phyloP scores from a whole-genome alignment of 164 flowering plant species.

The Nymphaea thermarum region DNA sequence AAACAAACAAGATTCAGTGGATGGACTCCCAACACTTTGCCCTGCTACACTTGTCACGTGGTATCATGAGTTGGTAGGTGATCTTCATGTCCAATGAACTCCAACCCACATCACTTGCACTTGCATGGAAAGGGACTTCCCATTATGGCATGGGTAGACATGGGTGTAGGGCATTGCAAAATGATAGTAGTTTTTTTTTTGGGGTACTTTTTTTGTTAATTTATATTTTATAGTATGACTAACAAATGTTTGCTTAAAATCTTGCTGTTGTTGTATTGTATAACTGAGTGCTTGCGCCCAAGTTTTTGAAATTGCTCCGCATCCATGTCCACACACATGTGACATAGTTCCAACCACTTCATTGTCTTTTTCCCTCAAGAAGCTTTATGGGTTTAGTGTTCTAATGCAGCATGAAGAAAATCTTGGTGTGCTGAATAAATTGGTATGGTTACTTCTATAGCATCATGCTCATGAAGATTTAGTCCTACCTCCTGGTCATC shows the following conservation, averaged over 20 bases:
- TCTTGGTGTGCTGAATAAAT: slow-evolving; percentile 36
- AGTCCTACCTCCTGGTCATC: not conserved
- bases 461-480: not conserved
- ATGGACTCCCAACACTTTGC: slow-evolving; percentile 48
- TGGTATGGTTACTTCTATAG: slow-evolving; percentile 33
- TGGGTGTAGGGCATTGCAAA: no score
- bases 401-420: slow-evolving; percentile 71
- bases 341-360: not conserved
- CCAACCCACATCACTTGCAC: no score
- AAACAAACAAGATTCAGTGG: slow-evolving; percentile 22
- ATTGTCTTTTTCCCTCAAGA: not conserved
- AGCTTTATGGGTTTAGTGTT: slow-evolving; percentile 1
- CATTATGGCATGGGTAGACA: no score
- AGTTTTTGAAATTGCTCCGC: no score
- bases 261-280: not conserved
- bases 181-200: not conserved
- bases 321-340: no score
- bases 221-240: not conserved
- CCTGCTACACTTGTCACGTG: slow-evolving; percentile 48
- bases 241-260: not conserved
- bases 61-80: slow-evolving; percentile 65
- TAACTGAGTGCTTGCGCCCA: no score
- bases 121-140: no score
- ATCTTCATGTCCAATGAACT: no score
- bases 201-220: not conserved